These are phyloP conservation scores for Xerocomus minutiporus DNA, from an alignment of 1,284 basidiomycete genomes.

Conservation along the genomic window DNA sequence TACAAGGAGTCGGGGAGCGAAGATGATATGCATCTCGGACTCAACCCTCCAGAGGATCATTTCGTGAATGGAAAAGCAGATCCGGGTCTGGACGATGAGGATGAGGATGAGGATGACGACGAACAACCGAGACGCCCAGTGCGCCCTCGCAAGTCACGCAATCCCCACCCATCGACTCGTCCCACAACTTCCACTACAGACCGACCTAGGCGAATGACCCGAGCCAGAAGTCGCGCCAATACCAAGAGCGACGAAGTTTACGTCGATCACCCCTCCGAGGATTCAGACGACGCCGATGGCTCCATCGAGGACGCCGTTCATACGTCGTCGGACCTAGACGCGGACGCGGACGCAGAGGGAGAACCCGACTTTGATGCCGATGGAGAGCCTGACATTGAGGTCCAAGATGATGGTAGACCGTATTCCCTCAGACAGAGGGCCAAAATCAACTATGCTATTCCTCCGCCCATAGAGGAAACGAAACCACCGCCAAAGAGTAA, in stretches of 20 bases:
- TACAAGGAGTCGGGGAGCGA: constrained; percentile 54
- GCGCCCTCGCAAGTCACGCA: constrained; percentile 22
- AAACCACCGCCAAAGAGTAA: constrained; percentile 42
- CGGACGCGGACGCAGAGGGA: constrained; percentile 37
- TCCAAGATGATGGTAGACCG: constrained; percentile 49
- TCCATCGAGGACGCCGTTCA: constrained; percentile 52
- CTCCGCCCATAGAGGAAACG: constrained; percentile 68
- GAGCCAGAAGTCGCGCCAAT: constrained; percentile 29
- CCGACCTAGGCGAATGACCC: constrained; percentile 27
- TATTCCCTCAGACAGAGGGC: constrained; percentile 62
- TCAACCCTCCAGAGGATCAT: constrained; percentile 5
- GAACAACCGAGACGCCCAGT: constrained; percentile 29
- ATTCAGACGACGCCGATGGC: constrained; percentile 54
- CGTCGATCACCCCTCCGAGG: constrained; percentile 46
- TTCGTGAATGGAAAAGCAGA: constrained; percentile 31
- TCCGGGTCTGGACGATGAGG: constrained; percentile 17
- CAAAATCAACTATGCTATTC: constrained; percentile 72
- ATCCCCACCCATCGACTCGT: constrained; percentile 27
- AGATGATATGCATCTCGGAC: constrained; percentile 28
- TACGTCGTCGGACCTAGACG: constrained; percentile 45
- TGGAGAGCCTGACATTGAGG: constrained; percentile 36
- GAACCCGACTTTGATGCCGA: constrained; percentile 32
- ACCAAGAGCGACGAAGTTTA: constrained; percentile 51
- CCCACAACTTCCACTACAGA: constrained; percentile 5
- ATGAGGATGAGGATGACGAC: constrained; percentile 24